Conservation (phyloP, 257 asterid species). For the Scutellaria minor region DNA sequence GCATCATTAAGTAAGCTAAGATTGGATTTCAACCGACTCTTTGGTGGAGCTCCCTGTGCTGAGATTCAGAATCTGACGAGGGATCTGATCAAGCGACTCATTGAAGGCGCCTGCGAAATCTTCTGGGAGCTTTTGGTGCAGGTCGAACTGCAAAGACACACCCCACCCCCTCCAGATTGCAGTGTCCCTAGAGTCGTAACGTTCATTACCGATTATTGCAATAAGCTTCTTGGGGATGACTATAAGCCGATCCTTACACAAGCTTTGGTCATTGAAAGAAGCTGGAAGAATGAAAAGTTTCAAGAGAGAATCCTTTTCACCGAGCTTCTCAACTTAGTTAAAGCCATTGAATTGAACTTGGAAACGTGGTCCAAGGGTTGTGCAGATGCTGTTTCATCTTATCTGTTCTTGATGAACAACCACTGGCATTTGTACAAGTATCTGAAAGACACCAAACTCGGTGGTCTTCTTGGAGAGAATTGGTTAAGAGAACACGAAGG, state of each 20-base stretch:
- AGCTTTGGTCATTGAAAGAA: slow-evolving; percentile 78
- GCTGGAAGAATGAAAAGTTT: slow-evolving; percentile 82
- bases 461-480: slow-evolving; percentile 66
- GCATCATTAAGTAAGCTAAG: slow-evolving; percentile 78
- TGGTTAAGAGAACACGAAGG: slow-evolving; percentile 73
- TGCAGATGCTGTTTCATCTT: slow-evolving; percentile 53
- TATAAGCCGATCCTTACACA: slow-evolving; percentile 78
- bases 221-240: slow-evolving; percentile 83
- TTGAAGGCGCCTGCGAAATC: slow-evolving; percentile 81
- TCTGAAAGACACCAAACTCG: slow-evolving; percentile 73
- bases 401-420: slow-evolving; percentile 78
- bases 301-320: slow-evolving; percentile 68
- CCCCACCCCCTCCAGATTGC: slow-evolving; percentile 83
- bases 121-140: slow-evolving; percentile 93
- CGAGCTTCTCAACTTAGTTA: slow-evolving; percentile 65
- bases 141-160: slow-evolving; percentile 82
- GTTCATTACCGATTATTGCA: slow-evolving; percentile 81
- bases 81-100: slow-evolving; percentile 79
- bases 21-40: slow-evolving; percentile 85
- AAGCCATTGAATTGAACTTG: slow-evolving; percentile 69
- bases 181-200: slow-evolving; percentile 77
- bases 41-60: slow-evolving; percentile 84
- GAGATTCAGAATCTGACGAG: slow-evolving; percentile 80
- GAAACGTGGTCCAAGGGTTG: slow-evolving; percentile 83
- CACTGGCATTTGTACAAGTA: slow-evolving; percentile 80